Base-by-base conservation (phyloP, 1,139 yeast genomes). In the Pichia sp. region DNA sequence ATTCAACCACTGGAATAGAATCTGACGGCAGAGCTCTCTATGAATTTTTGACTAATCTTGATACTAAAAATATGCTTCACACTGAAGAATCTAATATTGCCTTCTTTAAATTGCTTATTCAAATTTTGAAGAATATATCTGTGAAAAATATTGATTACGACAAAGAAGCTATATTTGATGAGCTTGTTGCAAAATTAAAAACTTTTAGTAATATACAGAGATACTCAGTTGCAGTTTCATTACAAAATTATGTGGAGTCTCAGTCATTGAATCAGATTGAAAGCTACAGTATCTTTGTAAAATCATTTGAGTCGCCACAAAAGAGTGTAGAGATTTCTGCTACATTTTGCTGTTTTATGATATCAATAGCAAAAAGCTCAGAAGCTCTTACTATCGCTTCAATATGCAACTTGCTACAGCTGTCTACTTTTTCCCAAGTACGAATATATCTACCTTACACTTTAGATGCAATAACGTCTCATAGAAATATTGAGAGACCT, bases 371-470 rank as follows among this genome's bases (percentile, higher is more conserved):
- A 1, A 36, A 49, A 2, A 42, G 59, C 1, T 63, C 69, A 1
- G 52, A 59, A 7, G 55, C 58, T 31, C 38, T 67, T 7, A 46
- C 62, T 22, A 45, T 62, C 22, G 57, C 69, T 4, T 55, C 67
- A 1, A 45, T 72, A 4, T 68, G 68, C 50, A 70, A 67, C 44
- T 52, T 74, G 32, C 54, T 72, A 6, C 76, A 72, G 44, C 57
- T 65, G 24, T 60, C 71, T 1, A 51, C 56, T 17, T 66, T 63
- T 37, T 51, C 55, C 0, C 61, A 62, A 36, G 61, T 72, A 26
- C 41, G 50, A 11, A 56, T 61, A 0, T 69, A 67, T 41, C 49
- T 70, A 8, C 48, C 50, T 4, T 39, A 41, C 5, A 51, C 68
- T 0, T 42, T 74, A 0, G 17, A 38, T 0, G 34, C 42, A 1